Evolutionary conservation across 495 filamentous ascomycete genomes (phyloP).

Genomic region (Talaromyces liani): DNA sequence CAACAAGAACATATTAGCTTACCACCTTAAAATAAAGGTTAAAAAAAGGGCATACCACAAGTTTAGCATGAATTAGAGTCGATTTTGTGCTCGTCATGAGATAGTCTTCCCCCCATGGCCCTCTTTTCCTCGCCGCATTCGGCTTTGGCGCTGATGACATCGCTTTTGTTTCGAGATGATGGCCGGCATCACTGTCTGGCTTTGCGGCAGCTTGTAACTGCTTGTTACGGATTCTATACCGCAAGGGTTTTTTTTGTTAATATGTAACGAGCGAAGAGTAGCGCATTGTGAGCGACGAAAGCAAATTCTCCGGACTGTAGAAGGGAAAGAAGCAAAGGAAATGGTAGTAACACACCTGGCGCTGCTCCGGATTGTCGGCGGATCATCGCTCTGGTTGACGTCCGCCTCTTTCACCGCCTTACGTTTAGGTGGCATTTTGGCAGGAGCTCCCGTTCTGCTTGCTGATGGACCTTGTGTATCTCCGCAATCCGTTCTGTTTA

Average conservation of each 20-base stretch:
- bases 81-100: slow-evolving; percentile 49
- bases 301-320: background rate
- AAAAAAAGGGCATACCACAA: slow-evolving; percentile 41
- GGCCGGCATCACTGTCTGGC: slow-evolving; percentile 10
- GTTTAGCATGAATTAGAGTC: slow-evolving; percentile 43
- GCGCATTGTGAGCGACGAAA: background rate
- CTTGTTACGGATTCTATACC: background rate
- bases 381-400: background rate
- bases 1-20: slow-evolving; percentile 11
- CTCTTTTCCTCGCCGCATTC: slow-evolving; percentile 27
- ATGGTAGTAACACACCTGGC: background rate
- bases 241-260: background rate
- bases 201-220: slow-evolving; percentile 11
- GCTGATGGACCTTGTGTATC: background rate
- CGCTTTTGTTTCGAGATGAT: slow-evolving; percentile 14
- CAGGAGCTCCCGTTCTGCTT: background rate
- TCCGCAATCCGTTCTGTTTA: slow-evolving; percentile 4
- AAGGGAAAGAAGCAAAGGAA: background rate
- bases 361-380: background rate
- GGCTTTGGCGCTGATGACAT: slow-evolving; percentile 24
- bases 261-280: background rate
- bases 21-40: background rate
- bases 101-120: slow-evolving; percentile 40
- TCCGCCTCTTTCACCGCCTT: slow-evolving; percentile 7
- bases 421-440: slow-evolving; percentile 8